Base-by-base conservation (phyloP, 768 basidiomycete species). In the Calocera viscosa region DNA sequence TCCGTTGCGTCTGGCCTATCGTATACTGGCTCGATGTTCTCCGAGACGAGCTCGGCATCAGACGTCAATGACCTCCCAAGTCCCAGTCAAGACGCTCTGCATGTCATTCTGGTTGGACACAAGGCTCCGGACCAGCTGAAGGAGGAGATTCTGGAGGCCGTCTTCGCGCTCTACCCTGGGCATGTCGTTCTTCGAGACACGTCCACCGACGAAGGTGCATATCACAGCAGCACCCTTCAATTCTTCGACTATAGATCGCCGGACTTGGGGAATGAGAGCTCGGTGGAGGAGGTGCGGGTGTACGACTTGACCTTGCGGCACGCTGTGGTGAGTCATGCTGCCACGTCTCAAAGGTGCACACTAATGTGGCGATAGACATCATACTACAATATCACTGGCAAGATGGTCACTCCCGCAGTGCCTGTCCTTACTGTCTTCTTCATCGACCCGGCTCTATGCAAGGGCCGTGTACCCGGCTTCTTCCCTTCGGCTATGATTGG, bases 401-500 rank as follows among this genome's bases (percentile, higher is more conserved):
- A 60, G 53, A 60, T 60, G 53, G 30, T 60, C 53, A 60, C 53
- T 8, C 53, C 53, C 16, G 16, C 53, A 5, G 24, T 60, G 53
- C 53, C 53, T 12, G 53, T 60, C 5, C 53, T 60, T 19, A 60
- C 53, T 12, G 19, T 60, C 24, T 60, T 60, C 53, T 60, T 60
- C 53, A 60, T 60, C 53, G 53, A 60, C 30, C 53, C 53, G 5
- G 53, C 53, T 10, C 53, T 60, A 16, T 60, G 30, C 53, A 60
- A 60, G 30, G 53, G 26, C 26, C 53, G 53, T 19, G 53, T 32
- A 14, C 53, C 26, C 26, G 53, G 53, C 26, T 60, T 60, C 53
- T 60, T 60, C 53, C 53, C 53, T 32, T 60, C 53, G 11, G 53
- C 30, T 26, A 60, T 28, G 26, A 60, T 60, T 8, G 53, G 53